These are phyloP conservation scores for Candida bentonensis DNA, from an alignment of 805 yeast species.

Conservation along the genomic window DNA sequence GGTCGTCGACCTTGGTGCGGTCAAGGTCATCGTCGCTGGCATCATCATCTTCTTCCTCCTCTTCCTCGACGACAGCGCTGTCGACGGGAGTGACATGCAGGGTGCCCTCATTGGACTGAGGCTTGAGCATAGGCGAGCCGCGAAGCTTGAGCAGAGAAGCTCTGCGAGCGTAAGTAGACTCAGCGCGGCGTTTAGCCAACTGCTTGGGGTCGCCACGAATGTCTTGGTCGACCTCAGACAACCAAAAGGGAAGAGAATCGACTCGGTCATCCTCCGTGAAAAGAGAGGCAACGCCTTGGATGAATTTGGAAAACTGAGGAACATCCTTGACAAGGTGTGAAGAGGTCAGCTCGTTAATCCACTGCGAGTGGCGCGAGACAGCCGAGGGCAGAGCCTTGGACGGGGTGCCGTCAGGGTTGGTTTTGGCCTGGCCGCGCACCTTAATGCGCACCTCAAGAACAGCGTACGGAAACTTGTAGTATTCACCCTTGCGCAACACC, in stretches of 20 bases:
- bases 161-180: background rate
- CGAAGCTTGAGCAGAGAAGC: background rate
- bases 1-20: background rate
- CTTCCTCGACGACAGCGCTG: conserved; percentile 5
- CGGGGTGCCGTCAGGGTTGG: conserved; percentile 20
- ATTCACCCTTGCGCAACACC: conserved; percentile 76
- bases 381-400: conserved; percentile 17
- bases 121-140: background rate
- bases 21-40: conserved; percentile 3
- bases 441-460: conserved; percentile 77
- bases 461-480: conserved; percentile 52
- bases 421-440: conserved; percentile 21
- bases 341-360: conserved; percentile 80
- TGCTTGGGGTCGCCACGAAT: conserved; percentile 50
- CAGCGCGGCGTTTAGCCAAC: background rate
- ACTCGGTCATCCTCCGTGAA: conserved; percentile 83
- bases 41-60: conserved; percentile 6
- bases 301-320: conserved; percentile 82
- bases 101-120: background rate
- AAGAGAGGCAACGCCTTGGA: conserved; percentile 83
- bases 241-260: conserved; percentile 89
- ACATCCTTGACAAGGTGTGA: conserved; percentile 83
- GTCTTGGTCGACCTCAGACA: conserved; percentile 74
- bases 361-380: conserved; percentile 18
- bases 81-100: too few relatives aligned